Evolutionary conservation across 441 rosid species (phyloP).

Genomic region (Brassica hybrid): DNA sequence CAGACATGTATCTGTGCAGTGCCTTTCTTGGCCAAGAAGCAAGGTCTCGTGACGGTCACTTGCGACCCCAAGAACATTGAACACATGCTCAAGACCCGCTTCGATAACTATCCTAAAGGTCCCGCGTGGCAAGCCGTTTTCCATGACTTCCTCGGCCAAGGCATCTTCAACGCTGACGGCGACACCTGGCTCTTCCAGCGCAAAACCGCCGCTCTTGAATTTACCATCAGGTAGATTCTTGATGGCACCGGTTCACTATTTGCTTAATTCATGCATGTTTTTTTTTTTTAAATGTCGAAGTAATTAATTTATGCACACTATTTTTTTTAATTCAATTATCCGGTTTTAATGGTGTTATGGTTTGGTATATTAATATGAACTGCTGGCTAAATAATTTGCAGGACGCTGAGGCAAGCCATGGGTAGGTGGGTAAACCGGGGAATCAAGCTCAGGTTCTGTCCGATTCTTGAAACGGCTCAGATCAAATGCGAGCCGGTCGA

Average conservation of each 20-base stretch:
- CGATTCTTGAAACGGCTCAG: conserved; percentile 69
- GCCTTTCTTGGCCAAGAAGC: conserved; percentile 75
- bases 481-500: conserved; percentile 47
- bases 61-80: conserved; percentile 84
- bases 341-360: neutral
- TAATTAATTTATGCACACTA: too few relatives aligned
- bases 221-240: conserved; percentile 65
- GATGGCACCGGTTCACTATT: too few relatives aligned
- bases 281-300: too few relatives aligned
- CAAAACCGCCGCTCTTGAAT: conserved; percentile 91
- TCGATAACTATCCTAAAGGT: conserved; percentile 94
- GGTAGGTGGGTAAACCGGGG: conserved; percentile 83
- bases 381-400: conserved; percentile 21
- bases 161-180: conserved; percentile 88
- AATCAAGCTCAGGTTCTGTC: conserved; percentile 69
- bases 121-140: conserved; percentile 97
- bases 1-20: conserved; percentile 90
- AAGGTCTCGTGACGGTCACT: conserved; percentile 96
- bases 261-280: too few relatives aligned
- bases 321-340: neutral
- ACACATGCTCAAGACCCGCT: conserved; percentile 82
- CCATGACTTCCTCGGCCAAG: conserved; percentile 87
- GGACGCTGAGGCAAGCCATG: conserved; percentile 95
- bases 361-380: neutral
- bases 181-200: conserved; percentile 91